Percentiles rank a stretch among this genome's conserved stretches.
Evolutionary conservation across 805 yeast species (phyloP).

Genomic region (Yarrowia phangngaensis): DNA sequence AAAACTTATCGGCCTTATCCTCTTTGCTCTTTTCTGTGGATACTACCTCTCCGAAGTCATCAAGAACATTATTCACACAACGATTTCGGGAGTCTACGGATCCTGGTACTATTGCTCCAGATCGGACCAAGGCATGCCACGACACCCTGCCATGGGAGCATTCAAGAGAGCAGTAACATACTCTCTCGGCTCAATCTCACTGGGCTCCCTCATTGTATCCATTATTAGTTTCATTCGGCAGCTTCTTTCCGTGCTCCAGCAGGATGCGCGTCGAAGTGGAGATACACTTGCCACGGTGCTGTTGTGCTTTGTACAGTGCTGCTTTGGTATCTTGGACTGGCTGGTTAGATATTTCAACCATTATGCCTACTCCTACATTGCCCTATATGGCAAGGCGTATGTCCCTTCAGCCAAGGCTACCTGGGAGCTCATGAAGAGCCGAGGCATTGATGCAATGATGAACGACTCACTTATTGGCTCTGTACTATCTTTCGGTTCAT

Average conservation of each 20-base stretch:
- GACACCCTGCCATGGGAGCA: slow-evolving; percentile 74
- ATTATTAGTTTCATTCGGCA: slow-evolving; percentile 64
- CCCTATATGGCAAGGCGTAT: slow-evolving; percentile 80
- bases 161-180: slow-evolving; percentile 75
- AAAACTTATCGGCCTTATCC: slow-evolving; percentile 63
- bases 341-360: slow-evolving; percentile 79
- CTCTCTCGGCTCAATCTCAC: slow-evolving; percentile 86
- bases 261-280: slow-evolving; percentile 51
- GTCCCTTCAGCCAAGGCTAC: slow-evolving; percentile 75
- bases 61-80: slow-evolving; percentile 73
- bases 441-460: slow-evolving; percentile 79
- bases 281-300: slow-evolving; percentile 51
- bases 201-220: slow-evolving; percentile 73
- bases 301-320: slow-evolving; percentile 48
- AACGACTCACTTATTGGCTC: slow-evolving; percentile 80
- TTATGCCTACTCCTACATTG: slow-evolving; percentile 82
- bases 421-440: slow-evolving; percentile 67
- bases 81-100: slow-evolving; percentile 81
- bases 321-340: slow-evolving; percentile 71
- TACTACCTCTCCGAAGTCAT: slow-evolving; percentile 79
- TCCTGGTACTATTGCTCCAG: slow-evolving; percentile 82
- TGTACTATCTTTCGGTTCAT: slow-evolving; percentile 70
- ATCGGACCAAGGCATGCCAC: slow-evolving; percentile 75
- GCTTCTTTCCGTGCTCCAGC: slow-evolving; percentile 50
- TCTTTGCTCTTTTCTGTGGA: slow-evolving; percentile 77